Evolutionary conservation across 306 rosid genomes (phyloP).

Genomic region (Pyrus pyrifolia): DNA sequence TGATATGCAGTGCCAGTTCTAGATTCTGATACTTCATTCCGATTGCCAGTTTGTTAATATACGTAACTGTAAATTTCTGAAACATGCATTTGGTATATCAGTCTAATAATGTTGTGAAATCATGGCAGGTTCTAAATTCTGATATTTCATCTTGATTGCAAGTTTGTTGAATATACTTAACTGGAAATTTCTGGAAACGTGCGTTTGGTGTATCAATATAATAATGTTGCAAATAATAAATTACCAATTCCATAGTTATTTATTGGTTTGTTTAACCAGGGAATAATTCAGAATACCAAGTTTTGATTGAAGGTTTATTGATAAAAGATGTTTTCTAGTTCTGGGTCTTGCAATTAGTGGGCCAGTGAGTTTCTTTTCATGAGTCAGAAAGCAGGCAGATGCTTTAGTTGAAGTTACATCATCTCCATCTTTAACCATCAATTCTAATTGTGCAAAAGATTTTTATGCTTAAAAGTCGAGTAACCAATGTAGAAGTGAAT

Average conservation of each 20-base stretch:
- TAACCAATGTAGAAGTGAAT: neutral
- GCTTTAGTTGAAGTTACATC: neutral
- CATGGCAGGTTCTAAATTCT: neutral
- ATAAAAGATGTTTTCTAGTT: neutral
- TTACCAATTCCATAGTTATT: neutral
- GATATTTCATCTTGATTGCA: neutral
- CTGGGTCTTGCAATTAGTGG: neutral
- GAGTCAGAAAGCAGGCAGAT: neutral
- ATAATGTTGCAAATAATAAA: neutral
- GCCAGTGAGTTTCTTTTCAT: neutral
- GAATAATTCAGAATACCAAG: neutral
- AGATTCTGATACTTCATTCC: neutral
- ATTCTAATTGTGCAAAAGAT: neutral
- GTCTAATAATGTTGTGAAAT: neutral
- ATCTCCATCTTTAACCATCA: neutral
- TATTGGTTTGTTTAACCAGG: neutral
- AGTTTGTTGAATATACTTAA: neutral
- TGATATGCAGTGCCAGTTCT: constrained; percentile 3
- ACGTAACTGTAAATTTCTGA: neutral
- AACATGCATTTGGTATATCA: neutral
- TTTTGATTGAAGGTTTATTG: neutral
- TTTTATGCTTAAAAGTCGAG: neutral
- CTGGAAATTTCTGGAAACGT: neutral
- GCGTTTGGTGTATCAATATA: neutral
- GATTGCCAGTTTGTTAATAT: neutral